These are phyloP conservation scores for Nicotiana sylvestris DNA, from an alignment of 257 asterid genomes.

Conservation along the genomic window DNA sequence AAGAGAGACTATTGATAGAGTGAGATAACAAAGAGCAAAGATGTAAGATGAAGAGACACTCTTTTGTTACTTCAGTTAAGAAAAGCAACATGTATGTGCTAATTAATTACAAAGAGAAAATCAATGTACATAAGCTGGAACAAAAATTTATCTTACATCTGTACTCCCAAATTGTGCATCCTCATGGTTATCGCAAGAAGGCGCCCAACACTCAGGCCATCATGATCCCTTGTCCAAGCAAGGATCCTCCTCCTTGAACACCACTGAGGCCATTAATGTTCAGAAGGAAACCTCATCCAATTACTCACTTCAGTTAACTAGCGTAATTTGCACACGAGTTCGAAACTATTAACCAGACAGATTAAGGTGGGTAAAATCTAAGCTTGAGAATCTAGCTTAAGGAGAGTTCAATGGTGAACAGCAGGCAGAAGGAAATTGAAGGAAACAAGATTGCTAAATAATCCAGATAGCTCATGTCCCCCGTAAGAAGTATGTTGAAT, in stretches of 20 bases:
- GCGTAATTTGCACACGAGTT: background rate
- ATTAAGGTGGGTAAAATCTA: background rate
- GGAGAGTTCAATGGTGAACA: background rate
- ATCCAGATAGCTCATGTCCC: background rate
- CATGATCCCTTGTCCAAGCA: background rate
- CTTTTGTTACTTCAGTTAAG: conserved; percentile 18
- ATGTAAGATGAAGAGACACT: background rate
- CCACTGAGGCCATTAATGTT: background rate
- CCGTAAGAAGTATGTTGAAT: background rate
- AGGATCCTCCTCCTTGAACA: background rate
- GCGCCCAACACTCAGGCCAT: background rate
- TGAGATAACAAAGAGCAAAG: background rate
- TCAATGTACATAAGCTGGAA: conserved; percentile 19
- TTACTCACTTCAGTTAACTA: background rate
- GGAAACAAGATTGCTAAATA: conserved; percentile 4
- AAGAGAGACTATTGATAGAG: background rate
- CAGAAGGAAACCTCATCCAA: background rate
- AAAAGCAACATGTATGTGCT: conserved; percentile 13
- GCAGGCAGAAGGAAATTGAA: background rate
- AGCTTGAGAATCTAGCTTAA: conserved; percentile 4
- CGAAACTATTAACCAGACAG: background rate
- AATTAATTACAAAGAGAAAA: conserved; percentile 5
- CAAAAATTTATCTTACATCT: conserved; percentile 19
- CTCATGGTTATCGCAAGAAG: background rate
- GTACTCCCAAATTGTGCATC: conserved; percentile 4